Evolutionary conservation across 2,329 filamentous ascomycete genomes (phyloP).

Genomic region (Penicillium psychrosexuale): DNA sequence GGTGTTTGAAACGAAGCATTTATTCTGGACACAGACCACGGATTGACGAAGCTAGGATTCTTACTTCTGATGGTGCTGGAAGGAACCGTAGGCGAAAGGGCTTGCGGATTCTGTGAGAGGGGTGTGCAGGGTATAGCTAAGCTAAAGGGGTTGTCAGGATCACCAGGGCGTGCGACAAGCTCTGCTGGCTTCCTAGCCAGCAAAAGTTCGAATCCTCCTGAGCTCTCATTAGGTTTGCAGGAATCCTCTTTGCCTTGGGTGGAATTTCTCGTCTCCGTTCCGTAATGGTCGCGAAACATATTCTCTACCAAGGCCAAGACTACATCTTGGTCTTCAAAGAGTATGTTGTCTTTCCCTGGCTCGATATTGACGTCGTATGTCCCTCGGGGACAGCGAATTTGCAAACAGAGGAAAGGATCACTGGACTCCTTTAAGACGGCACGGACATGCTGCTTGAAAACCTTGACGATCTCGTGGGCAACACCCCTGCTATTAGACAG

Average conservation of each 20-base stretch:
- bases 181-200: constrained; percentile 10
- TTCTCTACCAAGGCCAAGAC: constrained; percentile 46
- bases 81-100: background rate
- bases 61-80: background rate
- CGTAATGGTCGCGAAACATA: constrained; percentile 45
- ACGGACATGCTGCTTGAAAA: constrained; percentile 52
- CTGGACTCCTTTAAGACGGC: constrained; percentile 13
- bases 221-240: background rate
- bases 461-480: constrained; percentile 52
- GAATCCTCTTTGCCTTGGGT: background rate
- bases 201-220: constrained; percentile 10
- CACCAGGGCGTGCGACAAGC: background rate
- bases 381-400: constrained; percentile 52
- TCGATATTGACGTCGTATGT: constrained; percentile 63
- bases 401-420: constrained; percentile 57
- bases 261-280: background rate
- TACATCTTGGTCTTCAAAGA: constrained; percentile 51
- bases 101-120: background rate
- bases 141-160: background rate
- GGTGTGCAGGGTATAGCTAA: background rate
- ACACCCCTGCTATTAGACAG: constrained; percentile 50
- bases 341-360: constrained; percentile 60
- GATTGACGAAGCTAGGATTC: constrained; percentile 8
- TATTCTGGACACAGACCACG: constrained; percentile 16
- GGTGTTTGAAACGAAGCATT: constrained; percentile 16